phyloP scores from a whole-genome alignment of 768 basidiomycete genomes.

The Hygrophorus pudorinus region DNA sequence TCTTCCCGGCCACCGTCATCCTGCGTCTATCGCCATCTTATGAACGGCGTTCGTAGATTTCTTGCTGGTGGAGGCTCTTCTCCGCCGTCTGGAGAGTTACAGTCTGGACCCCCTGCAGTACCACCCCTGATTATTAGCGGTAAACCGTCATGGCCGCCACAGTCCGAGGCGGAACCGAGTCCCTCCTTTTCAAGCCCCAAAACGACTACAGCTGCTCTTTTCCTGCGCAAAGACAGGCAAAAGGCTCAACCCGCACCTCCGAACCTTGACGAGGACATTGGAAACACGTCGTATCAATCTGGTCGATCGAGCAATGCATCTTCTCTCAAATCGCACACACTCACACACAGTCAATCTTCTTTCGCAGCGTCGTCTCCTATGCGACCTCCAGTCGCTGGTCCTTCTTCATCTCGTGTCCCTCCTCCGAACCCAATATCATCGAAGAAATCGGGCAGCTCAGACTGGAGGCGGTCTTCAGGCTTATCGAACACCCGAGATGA shows the following conservation, averaged over 20 bases:
- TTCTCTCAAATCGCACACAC: neutral
- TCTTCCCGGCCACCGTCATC: neutral
- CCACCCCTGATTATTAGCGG: slow-evolving; percentile 16
- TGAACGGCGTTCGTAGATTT: slow-evolving; percentile 69
- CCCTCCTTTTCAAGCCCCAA: slow-evolving; percentile 23
- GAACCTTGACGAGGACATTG: slow-evolving; percentile 14
- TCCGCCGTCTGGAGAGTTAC: slow-evolving; percentile 20
- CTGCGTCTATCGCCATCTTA: too few relatives aligned
- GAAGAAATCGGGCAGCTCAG: slow-evolving; percentile 24
- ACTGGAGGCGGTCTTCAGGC: slow-evolving; percentile 34
- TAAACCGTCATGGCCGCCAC: slow-evolving; percentile 37
- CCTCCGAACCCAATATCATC: slow-evolving; percentile 22
- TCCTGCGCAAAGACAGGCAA: slow-evolving; percentile 43
- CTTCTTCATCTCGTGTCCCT: slow-evolving; percentile 31
- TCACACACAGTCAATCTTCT: slow-evolving; percentile 2
- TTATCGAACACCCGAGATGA: slow-evolving; percentile 63
- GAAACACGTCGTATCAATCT: slow-evolving; percentile 18
- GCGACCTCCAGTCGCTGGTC: slow-evolving; percentile 21
- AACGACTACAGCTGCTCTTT: slow-evolving; percentile 32
- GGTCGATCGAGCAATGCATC: slow-evolving; percentile 12
- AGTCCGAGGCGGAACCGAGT: slow-evolving; percentile 22
- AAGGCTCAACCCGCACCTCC: slow-evolving; percentile 19
- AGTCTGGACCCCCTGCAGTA: slow-evolving; percentile 10
- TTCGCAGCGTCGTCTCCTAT: slow-evolving; percentile 12
- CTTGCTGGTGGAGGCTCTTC: slow-evolving; percentile 32